A percentile compares a stretch with the other conserved stretches of the same genome.
phyloP scores from a whole-genome alignment of 2,329 filamentous ascomycete genomes.

The Pseudogymnoascus sp. region DNA sequence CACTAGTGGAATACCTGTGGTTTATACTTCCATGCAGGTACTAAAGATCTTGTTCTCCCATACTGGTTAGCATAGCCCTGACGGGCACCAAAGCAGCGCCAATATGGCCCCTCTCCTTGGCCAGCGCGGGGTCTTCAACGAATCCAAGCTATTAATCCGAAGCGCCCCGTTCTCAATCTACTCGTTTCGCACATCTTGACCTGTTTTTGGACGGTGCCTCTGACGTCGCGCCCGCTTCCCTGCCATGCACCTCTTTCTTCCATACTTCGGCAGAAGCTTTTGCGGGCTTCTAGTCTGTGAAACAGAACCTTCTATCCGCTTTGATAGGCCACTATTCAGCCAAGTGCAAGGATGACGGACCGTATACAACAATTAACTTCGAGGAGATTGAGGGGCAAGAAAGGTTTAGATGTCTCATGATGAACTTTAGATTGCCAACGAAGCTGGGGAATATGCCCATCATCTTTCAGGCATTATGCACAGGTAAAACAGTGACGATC shows the following conservation, averaged over 20 bases:
- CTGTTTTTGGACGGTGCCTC: background rate
- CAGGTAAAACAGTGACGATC: background rate
- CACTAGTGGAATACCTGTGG: background rate
- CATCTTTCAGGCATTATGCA: slow-evolving; percentile 3
- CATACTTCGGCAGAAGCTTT: slow-evolving; percentile 7
- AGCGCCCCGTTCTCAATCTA: background rate
- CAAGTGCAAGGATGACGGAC: background rate
- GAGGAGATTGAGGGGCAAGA: slow-evolving; percentile 3
- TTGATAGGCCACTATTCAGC: background rate
- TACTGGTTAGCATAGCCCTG: background rate
- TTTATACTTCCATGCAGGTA: background rate
- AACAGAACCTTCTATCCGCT: background rate
- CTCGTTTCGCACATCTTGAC: background rate
- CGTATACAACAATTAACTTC: background rate
- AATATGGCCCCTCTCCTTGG: background rate
- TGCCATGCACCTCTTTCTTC: background rate
- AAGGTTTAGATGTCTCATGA: background rate
- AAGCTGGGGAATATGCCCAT: background rate
- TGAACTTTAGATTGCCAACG: slow-evolving; percentile 3
- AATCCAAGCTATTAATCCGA: background rate
- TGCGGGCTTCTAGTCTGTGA: background rate
- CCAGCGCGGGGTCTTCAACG: slow-evolving; percentile 1
- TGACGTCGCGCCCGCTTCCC: background rate
- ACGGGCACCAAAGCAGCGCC: slow-evolving; percentile 1
- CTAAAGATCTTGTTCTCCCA: slow-evolving; percentile 1